Evolutionary conservation across 768 basidiomycete species (phyloP).

Genomic region (Leccinellum rugosiceps): DNA sequence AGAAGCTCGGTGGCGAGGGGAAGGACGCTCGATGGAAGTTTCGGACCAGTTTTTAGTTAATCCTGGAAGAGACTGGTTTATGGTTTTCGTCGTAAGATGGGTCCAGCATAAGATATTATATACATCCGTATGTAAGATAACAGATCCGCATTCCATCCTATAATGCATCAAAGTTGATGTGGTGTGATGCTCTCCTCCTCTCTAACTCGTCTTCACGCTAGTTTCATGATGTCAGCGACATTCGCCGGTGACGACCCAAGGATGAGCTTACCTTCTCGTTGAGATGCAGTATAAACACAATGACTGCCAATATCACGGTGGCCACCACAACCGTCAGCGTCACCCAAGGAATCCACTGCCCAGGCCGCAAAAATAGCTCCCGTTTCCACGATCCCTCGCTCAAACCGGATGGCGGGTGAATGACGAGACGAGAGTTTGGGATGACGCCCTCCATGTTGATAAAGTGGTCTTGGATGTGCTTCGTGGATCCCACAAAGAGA

Average conservation of each 20-base stretch:
- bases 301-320: constrained; percentile 68
- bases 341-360: constrained; percentile 98
- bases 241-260: background rate
- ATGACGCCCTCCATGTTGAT: constrained; percentile 97
- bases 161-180: constrained; percentile 96
- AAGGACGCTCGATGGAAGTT: constrained; percentile 49
- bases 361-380: constrained; percentile 88
- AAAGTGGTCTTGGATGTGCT: constrained; percentile 65
- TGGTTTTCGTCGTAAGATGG: background rate
- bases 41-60: constrained; percentile 6
- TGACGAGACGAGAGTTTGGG: constrained; percentile 96
- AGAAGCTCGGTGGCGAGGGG: constrained; percentile 48
- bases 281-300: constrained; percentile 84
- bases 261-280: constrained; percentile 78
- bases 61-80: background rate
- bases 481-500: constrained; percentile 90
- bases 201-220: constrained; percentile 95
- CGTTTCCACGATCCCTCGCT: constrained; percentile 68
- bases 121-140: constrained; percentile 19
- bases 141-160: constrained; percentile 30
- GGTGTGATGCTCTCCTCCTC: constrained; percentile 81
- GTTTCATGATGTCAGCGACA: constrained; percentile 4
- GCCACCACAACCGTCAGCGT: constrained; percentile 80
- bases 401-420: constrained; percentile 65
- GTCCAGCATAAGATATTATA: constrained; percentile 1